Evolutionary conservation across 139 green algal species (phyloP), one percentile per base, ranked within the genome.

Genomic region (Chlamydomonas sp.): DNA sequence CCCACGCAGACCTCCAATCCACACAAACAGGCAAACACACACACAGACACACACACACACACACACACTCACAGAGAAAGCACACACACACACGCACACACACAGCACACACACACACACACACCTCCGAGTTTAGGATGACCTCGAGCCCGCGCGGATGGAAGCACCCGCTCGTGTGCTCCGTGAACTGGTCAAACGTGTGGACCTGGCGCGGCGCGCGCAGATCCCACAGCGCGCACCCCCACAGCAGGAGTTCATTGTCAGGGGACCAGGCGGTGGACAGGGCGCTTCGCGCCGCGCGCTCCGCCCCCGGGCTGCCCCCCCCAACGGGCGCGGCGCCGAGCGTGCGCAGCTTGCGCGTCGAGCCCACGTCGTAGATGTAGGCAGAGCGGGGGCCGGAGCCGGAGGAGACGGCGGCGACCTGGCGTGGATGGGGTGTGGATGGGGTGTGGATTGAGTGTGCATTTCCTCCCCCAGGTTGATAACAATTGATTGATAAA

Each of bases 111-210:
- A n/a, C n/a, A n/a, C n/a, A n/a, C n/a, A n/a, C n/a, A n/a, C n/a
- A n/a, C 59, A 89, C 79, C 74, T 94, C 85, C 2, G 69, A 81
- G 72, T 91, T 91, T 10, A 93, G 48, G 24, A 93, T 81, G 3
- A 84, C 77, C 79, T 92, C 85, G 22, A 86, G 73, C 5, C 87
- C 86, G 2, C 31, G 61, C 0, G 84, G 86, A 62, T 92, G 88
- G 74, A 92, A 93, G 67, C 54, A 67, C 20, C 82, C 77, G 0
- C 77, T 74, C 1, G 73, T 70, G n/a, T 33, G 66, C 37, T 88
- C 77, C 1, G 72, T 83, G 72, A 92, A 85, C 76, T 84, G 73
- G 66, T 92, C 87, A 70, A 91, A 90, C 50, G 70, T 63, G 58
- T 90, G 83, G 5, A 90, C 61, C 31, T 74, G 28, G 31, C 54